Percentiles rank a stretch among this genome's conserved stretches.
phyloP scores from a whole-genome alignment of 208 protist species.

The Histomonas meleagridis region DNA sequence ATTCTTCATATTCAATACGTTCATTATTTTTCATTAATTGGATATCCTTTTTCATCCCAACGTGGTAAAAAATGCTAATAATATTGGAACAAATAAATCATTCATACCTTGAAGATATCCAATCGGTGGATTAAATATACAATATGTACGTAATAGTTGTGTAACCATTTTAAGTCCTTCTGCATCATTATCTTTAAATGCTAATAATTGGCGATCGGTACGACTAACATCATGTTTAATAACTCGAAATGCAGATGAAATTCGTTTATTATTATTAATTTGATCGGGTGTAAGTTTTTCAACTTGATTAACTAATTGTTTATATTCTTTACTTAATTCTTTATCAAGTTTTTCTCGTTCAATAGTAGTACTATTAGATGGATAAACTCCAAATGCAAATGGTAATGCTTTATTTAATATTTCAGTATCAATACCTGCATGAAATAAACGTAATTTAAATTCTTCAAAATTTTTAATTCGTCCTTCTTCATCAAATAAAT shows the following conservation, averaged over 20 bases:
- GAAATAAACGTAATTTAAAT: background rate
- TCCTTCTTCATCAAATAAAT: background rate
- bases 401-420: background rate
- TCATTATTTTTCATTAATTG: background rate
- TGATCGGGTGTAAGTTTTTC: background rate
- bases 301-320: background rate
- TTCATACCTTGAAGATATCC: slow-evolving; percentile 20
- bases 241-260: background rate
- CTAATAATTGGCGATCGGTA: background rate
- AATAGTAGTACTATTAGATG: background rate
- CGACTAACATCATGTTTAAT: slow-evolving; percentile 6
- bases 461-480: background rate
- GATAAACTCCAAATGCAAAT: background rate
- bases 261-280: background rate
- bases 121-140: slow-evolving; percentile 22
- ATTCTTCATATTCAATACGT: background rate
- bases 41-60: background rate
- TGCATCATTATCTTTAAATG: background rate
- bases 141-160: background rate
- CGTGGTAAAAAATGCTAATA: background rate
- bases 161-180: background rate
- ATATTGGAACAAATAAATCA: slow-evolving; percentile 31
- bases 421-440: background rate
- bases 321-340: slow-evolving; percentile 9
- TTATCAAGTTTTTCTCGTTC: background rate